Conservation (phyloP, 371 early-diverging fungal species). For the Vairimorpha apis region DNA sequence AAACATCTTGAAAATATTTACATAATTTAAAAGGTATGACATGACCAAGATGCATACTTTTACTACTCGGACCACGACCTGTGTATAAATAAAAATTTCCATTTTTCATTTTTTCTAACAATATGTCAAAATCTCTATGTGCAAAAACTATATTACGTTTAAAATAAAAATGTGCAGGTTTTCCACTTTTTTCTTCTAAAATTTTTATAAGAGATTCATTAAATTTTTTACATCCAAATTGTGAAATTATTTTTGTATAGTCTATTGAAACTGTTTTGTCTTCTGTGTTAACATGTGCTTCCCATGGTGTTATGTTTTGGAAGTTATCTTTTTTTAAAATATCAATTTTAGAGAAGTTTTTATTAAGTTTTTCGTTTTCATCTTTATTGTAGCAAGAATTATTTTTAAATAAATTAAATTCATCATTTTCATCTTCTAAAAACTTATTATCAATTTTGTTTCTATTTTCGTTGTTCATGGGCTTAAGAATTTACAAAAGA, state of each 20-base stretch:
- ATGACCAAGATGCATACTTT: conserved; percentile 95
- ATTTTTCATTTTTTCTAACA: conserved; percentile 79
- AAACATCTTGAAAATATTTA: conserved; percentile 90
- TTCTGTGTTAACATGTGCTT: conserved; percentile 74
- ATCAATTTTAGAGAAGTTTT: background rate
- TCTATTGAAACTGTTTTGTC: conserved; percentile 80
- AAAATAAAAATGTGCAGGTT: conserved; percentile 74
- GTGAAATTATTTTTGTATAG: conserved; percentile 81
- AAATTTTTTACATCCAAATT: conserved; percentile 74
- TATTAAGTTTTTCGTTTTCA: too few species aligned
- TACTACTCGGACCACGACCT: conserved; percentile 93
- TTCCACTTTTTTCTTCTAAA: conserved; percentile 74
- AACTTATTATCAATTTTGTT: too few species aligned
- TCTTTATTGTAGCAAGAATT: background rate
- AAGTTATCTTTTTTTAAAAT: conserved; percentile 6
- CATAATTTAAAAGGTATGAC: conserved; percentile 94
- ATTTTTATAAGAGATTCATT: conserved; percentile 68
- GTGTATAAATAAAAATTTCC: conserved; percentile 92
- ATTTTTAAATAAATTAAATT: too few species aligned
- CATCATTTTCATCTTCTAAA: too few species aligned
- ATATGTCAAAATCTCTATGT: conserved; percentile 81
- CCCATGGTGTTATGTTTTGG: conserved; percentile 86
- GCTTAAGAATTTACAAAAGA: background rate
- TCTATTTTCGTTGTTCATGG: background rate
- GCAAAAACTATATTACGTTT: conserved; percentile 90